Conservation (phyloP, 2,329 filamentous ascomycete species). For the Fusarium stilboides region DNA sequence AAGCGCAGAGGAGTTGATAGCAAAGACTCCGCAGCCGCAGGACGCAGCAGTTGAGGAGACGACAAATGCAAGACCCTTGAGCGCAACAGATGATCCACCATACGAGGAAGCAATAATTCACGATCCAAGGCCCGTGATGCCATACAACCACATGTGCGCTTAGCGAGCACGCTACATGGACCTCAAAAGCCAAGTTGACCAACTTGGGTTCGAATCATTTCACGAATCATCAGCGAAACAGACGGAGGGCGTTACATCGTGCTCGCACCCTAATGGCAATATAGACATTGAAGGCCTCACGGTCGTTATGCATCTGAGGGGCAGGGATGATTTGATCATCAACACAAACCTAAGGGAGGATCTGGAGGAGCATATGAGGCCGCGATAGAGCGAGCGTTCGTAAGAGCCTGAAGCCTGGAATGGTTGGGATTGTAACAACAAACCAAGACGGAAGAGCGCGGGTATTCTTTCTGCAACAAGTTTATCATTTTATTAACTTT, state of each 20-base stretch:
- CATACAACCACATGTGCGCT: slow-evolving; percentile 59
- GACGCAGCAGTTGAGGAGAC: slow-evolving; percentile 12
- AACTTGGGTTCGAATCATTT: slow-evolving; percentile 59
- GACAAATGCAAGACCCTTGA: slow-evolving; percentile 4
- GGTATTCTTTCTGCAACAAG: slow-evolving; percentile 9
- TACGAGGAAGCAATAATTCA: slow-evolving; percentile 46
- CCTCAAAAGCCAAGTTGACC: slow-evolving; percentile 59
- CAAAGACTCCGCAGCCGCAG: slow-evolving; percentile 18
- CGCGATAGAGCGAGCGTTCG: slow-evolving; percentile 6
- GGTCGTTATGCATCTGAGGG: slow-evolving; percentile 65
- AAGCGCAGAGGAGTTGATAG: slow-evolving; percentile 38
- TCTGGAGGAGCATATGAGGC: slow-evolving; percentile 48
- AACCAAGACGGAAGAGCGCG: slow-evolving; percentile 5
- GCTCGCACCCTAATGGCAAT: slow-evolving; percentile 53
- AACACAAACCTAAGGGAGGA: slow-evolving; percentile 61
- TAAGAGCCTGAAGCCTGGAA: slow-evolving; percentile 4
- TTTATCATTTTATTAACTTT: not conserved
- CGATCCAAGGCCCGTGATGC: slow-evolving; percentile 55
- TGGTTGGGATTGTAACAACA: slow-evolving; percentile 11
- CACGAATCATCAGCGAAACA: slow-evolving; percentile 29
- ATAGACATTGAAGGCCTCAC: slow-evolving; percentile 65
- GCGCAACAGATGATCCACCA: slow-evolving; percentile 17
- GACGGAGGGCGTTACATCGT: slow-evolving; percentile 40
- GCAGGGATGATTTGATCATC: slow-evolving; percentile 67
- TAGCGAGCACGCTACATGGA: slow-evolving; percentile 61